These are phyloP conservation scores for Cylindrotheca fusiformis DNA, from an alignment of 108 stramenopile species.

Conservation along the genomic window DNA sequence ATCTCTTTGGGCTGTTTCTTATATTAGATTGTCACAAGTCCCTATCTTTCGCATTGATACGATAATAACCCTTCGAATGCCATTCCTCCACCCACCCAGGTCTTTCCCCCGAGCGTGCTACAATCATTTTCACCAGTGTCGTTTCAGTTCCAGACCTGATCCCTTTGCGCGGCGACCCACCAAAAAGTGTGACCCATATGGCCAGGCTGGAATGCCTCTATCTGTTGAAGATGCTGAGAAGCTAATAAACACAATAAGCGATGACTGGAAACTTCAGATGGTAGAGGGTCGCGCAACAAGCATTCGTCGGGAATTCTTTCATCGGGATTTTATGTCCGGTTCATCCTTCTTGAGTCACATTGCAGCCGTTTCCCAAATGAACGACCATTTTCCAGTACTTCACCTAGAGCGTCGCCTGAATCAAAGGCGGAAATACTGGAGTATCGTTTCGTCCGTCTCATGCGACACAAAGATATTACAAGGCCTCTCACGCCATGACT, in stretches of 20 bases:
- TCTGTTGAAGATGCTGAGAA: constrained; percentile 18
- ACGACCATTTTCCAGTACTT: constrained; percentile 50
- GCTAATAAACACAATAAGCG: constrained; percentile 28
- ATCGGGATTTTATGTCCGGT: constrained; percentile 44
- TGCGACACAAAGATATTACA: constrained; percentile 47
- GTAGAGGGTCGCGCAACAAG: constrained; percentile 5
- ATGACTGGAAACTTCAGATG: constrained; percentile 32
- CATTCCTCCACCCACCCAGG: background rate
- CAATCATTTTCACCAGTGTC: too few relatives aligned
- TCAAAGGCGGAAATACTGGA: constrained; percentile 34
- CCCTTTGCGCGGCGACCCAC: constrained; percentile 62
- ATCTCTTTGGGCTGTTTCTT: too few relatives aligned
- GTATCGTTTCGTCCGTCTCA: constrained; percentile 29
- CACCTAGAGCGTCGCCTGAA: constrained; percentile 34
- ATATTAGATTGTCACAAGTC: too few relatives aligned
- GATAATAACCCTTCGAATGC: background rate
- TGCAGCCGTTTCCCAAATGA: constrained; percentile 57
- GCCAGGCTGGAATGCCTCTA: constrained; percentile 61
- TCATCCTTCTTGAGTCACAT: constrained; percentile 39
- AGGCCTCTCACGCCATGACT: constrained; percentile 58
- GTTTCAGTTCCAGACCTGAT: too few relatives aligned
- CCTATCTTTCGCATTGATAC: too few relatives aligned
- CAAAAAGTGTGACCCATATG: constrained; percentile 60
- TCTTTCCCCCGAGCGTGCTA: too few relatives aligned
- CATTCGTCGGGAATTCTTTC: constrained; percentile 31